A percentile compares a stretch with the other conserved stretches of the same genome.
These are phyloP conservation scores for Hirsutella minnesotensis DNA, from an alignment of 2,329 filamentous ascomycete genomes.

Conservation along the genomic window DNA sequence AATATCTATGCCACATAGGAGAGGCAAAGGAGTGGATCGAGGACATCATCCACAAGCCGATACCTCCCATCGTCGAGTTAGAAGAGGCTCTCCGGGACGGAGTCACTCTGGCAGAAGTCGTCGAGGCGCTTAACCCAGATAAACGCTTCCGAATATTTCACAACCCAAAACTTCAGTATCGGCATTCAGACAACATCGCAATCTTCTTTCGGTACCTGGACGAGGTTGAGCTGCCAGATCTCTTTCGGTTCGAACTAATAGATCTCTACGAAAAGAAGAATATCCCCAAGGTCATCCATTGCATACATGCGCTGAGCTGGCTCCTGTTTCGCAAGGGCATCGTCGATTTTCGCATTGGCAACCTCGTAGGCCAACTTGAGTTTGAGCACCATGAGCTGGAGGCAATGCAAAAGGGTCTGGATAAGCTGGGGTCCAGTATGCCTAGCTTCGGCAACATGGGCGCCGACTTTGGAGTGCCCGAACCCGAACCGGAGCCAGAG, in stretches of 20 bases:
- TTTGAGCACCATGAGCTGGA: conserved; percentile 97
- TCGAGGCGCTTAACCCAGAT: conserved; percentile 75
- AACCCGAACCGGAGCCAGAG: conserved; percentile 64
- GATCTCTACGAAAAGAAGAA: conserved; percentile 99
- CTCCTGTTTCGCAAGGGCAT: conserved; percentile 92
- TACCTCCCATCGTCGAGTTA: conserved; percentile 85
- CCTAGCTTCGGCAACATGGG: conserved; percentile 97
- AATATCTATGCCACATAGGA: conserved; percentile 97
- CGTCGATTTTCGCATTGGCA: conserved; percentile 90
- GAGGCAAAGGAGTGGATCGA: conserved; percentile 99
- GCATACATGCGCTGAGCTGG: conserved; percentile 94
- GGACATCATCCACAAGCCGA: conserved; percentile 68
- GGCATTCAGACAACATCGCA: conserved; percentile 96
- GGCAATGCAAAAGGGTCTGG: conserved; percentile 90
- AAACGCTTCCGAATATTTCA: conserved; percentile 73
- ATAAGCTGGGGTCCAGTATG: conserved; percentile 91
- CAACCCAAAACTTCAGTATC: conserved; percentile 74
- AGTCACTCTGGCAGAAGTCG: conserved; percentile 86
- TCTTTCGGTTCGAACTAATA: conserved; percentile 94
- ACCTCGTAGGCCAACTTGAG: conserved; percentile 88
- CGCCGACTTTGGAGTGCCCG: conserved; percentile 76
- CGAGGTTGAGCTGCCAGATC: conserved; percentile 81
- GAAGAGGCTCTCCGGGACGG: conserved; percentile 89
- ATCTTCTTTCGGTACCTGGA: conserved; percentile 91
- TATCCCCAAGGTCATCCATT: conserved; percentile 98